Evolutionary conservation across 495 filamentous ascomycete genomes (phyloP).

Genomic region (Hypoxylon intermedium): DNA sequence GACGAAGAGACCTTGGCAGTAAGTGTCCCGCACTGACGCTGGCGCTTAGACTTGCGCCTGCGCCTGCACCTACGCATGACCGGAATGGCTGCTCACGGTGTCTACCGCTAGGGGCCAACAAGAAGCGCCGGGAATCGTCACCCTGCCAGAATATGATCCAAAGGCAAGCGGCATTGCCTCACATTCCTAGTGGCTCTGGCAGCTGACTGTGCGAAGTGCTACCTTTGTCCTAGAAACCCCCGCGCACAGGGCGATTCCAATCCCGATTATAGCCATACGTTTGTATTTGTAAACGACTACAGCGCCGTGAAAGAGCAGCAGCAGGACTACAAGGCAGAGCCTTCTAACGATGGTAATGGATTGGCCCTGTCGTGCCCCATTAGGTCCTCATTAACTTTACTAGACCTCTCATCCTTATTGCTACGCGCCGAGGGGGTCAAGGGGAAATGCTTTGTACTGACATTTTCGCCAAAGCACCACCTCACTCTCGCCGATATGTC

Average conservation of each 20-base stretch:
- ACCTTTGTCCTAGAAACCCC: slow-evolving; percentile 93
- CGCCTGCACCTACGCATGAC: background rate
- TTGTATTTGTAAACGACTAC: slow-evolving; percentile 97
- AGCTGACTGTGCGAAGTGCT: slow-evolving; percentile 64
- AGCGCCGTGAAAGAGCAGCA: slow-evolving; percentile 96
- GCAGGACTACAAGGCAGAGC: slow-evolving; percentile 54
- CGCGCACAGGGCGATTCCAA: slow-evolving; percentile 90
- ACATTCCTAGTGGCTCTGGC: no score
- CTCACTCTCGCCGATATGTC: slow-evolving; percentile 88
- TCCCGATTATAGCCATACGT: slow-evolving; percentile 84
- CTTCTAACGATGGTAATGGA: slow-evolving; percentile 42
- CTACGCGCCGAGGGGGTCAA: slow-evolving; percentile 86
- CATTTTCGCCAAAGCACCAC: slow-evolving; percentile 89
- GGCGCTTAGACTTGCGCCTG: no score
- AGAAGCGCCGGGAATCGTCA: slow-evolving; percentile 79
- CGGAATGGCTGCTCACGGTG: slow-evolving; percentile 11
- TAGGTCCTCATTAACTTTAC: slow-evolving; percentile 15
- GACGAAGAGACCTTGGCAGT: slow-evolving; percentile 99
- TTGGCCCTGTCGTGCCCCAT: no score
- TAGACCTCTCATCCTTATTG: slow-evolving; percentile 77
- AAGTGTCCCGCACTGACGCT: slow-evolving; percentile 49
- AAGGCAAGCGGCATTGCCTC: slow-evolving; percentile 60
- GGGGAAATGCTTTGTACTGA: slow-evolving; percentile 97
- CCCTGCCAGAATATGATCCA: slow-evolving; percentile 80
- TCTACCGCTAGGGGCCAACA: slow-evolving; percentile 75